Evolutionary conservation across 2,329 filamentous ascomycete species (phyloP), one percentile per base, ranked within the genome.

Genomic region (Fusarium continuum): DNA sequence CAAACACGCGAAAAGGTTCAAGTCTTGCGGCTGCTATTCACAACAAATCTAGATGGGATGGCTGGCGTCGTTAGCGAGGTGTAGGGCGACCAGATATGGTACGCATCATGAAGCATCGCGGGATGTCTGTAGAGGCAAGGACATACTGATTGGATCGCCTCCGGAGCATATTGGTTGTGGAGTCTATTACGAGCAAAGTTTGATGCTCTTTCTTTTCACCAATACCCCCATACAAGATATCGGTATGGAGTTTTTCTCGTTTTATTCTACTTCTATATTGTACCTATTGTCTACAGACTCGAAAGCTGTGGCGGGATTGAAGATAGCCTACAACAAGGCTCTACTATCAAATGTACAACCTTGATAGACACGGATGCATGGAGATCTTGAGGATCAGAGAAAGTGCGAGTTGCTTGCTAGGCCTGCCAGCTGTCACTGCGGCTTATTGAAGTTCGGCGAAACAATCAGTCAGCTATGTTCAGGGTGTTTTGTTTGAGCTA

Each of bases 61-160:
- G 34, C 43, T 31, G 55, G 59, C 46, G 51, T 64, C 44, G 61
- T 43, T 51, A 43, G 52, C 34, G 57, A 55, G 55, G 35, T 54
- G 43, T 49, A 54, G 28, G 36, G 53, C 52, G 51, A 52, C 46
- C 38, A 62, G 29, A 32, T 41, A 53, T 58, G 53, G 66, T 55
- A 64, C 52, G 56, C 61, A 69, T 62, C 48, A 68, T 50, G 68
- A 61, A 55, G 60, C 49, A 66, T 61, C 40, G 55, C 61, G 48
- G 55, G 61, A 65, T 56, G 49, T 43, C 50, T 56, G 43, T 55
- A 26, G 47, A 55, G 49, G 34, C 40, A 52, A 56, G 56, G 56
- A 45, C 45, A 58, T 49, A 26, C 25, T 40, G 40, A 38, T 41
- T 40, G 51, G 44, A 49, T 46, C 22, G 36, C 48, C 28, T 55